Evolutionary conservation across 371 early-diverging fungal species (phyloP).

Genomic region (Actinomucor elegans): DNA sequence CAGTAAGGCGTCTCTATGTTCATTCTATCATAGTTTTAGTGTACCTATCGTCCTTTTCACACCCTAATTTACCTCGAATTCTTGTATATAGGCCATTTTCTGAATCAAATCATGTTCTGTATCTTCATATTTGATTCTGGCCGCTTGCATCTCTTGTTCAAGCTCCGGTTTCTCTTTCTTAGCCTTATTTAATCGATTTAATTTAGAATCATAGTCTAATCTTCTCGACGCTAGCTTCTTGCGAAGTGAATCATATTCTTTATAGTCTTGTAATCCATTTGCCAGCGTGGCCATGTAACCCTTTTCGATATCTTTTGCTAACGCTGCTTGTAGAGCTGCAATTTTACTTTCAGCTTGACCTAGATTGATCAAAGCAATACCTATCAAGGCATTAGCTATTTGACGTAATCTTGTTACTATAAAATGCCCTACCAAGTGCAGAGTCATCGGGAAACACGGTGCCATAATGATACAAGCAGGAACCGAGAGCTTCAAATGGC

Average conservation of each 20-base stretch:
- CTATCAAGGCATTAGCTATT: conserved; percentile 31
- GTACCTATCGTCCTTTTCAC: background rate
- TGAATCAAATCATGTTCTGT: conserved; percentile 68
- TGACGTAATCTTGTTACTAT: too few relatives aligned
- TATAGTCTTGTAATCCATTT: conserved; percentile 54
- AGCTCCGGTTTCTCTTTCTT: conserved; percentile 74
- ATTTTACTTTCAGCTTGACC: conserved; percentile 69
- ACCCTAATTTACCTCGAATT: conserved; percentile 59
- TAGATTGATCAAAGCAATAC: conserved; percentile 50
- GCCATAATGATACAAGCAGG: conserved; percentile 60
- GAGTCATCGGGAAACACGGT: conserved; percentile 58
- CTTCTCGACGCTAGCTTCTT: conserved; percentile 87
- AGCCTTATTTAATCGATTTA: conserved; percentile 77
- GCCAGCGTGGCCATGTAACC: conserved; percentile 52
- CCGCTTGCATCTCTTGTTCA: conserved; percentile 79
- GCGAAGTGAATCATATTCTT: conserved; percentile 67
- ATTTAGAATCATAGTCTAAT: conserved; percentile 91
- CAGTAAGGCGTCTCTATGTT: conserved; percentile 54
- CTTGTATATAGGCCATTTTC: conserved; percentile 69
- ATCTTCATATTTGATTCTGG: conserved; percentile 92
- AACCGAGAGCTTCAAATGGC: conserved; percentile 64
- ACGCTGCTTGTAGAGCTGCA: conserved; percentile 59
- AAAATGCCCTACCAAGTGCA: conserved; percentile 54
- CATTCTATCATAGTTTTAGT: conserved; percentile 36
- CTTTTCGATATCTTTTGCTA: conserved; percentile 40